Conservation (phyloP, 306 rosid genomes). For the Cyclanthera cordifolia region DNA sequence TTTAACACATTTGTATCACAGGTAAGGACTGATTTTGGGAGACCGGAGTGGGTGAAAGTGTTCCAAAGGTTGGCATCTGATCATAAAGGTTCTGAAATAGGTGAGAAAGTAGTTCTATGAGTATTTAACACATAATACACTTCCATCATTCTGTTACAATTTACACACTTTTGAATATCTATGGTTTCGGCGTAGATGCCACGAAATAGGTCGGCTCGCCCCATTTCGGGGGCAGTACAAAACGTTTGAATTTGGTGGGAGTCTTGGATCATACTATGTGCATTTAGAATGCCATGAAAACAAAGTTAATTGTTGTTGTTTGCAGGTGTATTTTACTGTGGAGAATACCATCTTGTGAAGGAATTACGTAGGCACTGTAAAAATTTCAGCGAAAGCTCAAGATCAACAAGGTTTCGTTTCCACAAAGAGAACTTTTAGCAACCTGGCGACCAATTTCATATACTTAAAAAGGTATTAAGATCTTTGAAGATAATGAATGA, state of each 20-base stretch:
- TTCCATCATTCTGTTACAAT: too few relatives aligned
- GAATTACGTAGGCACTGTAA: slow-evolving; percentile 26
- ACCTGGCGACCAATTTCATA: not conserved
- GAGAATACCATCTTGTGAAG: slow-evolving; percentile 33
- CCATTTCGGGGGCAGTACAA: too few relatives aligned
- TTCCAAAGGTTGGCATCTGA: slow-evolving; percentile 17
- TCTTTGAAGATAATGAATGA: not conserved
- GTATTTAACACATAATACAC: too few relatives aligned
- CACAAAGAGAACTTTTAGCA: slow-evolving; percentile 67
- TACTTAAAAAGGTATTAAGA: slow-evolving; percentile 16
- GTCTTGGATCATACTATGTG: too few relatives aligned
- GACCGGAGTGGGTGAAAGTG: slow-evolving; percentile 77
- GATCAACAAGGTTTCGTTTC: slow-evolving; percentile 53
- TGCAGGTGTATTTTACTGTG: slow-evolving; percentile 92
- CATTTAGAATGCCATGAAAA: not conserved
- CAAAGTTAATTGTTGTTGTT: not conserved
- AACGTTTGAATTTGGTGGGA: too few relatives aligned
- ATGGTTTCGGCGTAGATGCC: too few relatives aligned
- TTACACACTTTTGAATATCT: too few relatives aligned
- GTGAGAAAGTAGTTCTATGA: not conserved
- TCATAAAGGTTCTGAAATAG: not conserved
- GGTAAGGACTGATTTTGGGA: slow-evolving; percentile 76
- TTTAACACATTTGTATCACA: slow-evolving; percentile 12
- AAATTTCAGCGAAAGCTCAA: slow-evolving; percentile 25
- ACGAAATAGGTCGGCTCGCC: too few relatives aligned